These are phyloP conservation scores for Mediolabrus comicus DNA, from an alignment of 108 stramenopile genomes.

Conservation along the genomic window DNA sequence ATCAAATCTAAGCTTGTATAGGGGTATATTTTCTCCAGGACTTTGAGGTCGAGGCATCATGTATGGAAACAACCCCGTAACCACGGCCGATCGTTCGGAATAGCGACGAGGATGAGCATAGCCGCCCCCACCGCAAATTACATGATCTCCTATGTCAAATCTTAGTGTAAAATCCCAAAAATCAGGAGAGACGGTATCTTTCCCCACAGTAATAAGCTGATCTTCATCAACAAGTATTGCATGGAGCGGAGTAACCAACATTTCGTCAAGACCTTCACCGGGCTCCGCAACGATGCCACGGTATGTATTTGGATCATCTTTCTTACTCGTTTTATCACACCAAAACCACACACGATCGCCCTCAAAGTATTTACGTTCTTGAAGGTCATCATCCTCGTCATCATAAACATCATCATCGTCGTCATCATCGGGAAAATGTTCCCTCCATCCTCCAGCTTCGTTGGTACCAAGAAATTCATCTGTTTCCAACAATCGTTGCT, in stretches of 20 bases:
- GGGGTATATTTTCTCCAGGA: too few species aligned
- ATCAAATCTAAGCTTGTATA: too few species aligned
- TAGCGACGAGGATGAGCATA: too few species aligned
- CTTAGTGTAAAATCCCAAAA: neutral
- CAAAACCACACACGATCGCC: neutral
- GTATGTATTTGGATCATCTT: neutral
- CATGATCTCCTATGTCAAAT: neutral
- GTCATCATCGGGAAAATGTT: neutral
- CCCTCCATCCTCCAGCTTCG: too few species aligned
- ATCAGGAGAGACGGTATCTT: neutral
- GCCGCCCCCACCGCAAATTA: neutral
- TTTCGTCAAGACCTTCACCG: neutral
- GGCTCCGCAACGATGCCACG: neutral
- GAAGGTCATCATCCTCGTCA: neutral
- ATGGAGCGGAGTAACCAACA: neutral
- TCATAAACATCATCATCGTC: too few species aligned
- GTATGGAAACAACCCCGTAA: too few species aligned
- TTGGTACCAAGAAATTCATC: too few species aligned
- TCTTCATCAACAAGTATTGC: neutral
- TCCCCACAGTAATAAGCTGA: neutral
- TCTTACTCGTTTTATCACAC: neutral
- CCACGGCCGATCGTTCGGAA: too few species aligned
- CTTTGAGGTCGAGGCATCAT: too few species aligned
- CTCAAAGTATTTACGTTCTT: neutral
- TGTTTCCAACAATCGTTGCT: neutral